Conservation (phyloP, 768 basidiomycete genomes). For the Russula sp. region DNA sequence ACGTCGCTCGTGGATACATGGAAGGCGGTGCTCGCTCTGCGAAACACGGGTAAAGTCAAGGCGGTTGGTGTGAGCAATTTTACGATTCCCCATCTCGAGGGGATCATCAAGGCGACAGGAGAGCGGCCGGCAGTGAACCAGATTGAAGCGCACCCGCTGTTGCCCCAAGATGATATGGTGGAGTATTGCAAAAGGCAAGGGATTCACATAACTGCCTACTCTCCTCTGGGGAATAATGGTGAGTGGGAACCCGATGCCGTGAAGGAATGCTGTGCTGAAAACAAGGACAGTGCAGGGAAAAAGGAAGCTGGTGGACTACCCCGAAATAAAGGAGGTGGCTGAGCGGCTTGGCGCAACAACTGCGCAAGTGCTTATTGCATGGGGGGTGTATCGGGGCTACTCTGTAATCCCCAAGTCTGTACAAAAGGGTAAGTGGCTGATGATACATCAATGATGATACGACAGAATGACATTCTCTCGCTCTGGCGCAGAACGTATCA, state of each 20-base stretch:
- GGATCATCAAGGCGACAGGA: slow-evolving; percentile 59
- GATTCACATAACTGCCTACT: slow-evolving; percentile 65
- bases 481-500: slow-evolving; percentile 44
- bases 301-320: slow-evolving; percentile 62
- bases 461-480: not conserved
- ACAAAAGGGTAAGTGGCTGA: slow-evolving; percentile 37
- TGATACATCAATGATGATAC: too few species aligned
- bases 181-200: slow-evolving; percentile 60
- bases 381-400: slow-evolving; percentile 68
- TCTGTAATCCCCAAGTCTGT: slow-evolving; percentile 84
- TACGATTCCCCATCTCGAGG: slow-evolving; percentile 54
- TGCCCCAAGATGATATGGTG: slow-evolving; percentile 68
- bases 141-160: slow-evolving; percentile 74
- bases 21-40: slow-evolving; percentile 70
- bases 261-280: slow-evolving; percentile 1
- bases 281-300: slow-evolving; percentile 43
- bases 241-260: slow-evolving; percentile 22
- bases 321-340: slow-evolving; percentile 55
- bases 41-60: slow-evolving; percentile 60
- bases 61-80: slow-evolving; percentile 83
- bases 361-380: slow-evolving; percentile 79
- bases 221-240: slow-evolving; percentile 78
- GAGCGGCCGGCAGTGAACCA: slow-evolving; percentile 75
- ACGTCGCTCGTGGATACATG: slow-evolving; percentile 72
- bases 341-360: slow-evolving; percentile 54